Base-by-base conservation (phyloP, 768 basidiomycete genomes). In the Chalciporus pseudorubinellus region DNA sequence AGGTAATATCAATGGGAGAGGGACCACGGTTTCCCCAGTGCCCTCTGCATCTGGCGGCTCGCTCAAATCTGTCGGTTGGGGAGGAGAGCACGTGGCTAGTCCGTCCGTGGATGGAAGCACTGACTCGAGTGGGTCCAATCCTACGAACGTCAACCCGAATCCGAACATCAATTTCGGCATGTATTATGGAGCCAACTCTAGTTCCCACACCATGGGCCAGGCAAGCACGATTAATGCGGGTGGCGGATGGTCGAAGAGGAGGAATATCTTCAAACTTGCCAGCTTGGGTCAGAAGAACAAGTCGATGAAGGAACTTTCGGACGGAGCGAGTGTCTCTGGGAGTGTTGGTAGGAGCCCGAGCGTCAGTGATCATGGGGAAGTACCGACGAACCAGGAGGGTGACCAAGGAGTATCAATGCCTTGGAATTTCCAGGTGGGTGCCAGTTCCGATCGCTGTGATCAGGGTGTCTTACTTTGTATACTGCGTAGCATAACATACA, bases 381-480 rank as follows among this genome's bases (percentile, higher is more conserved):
- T 24, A 3, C 18, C 43, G 39, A 49, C 7, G 3, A 50, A 22
- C 5, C 20, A 56, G 3, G 61, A 60, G 1, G 80, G 78, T 6
- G 86, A 89, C 56, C 79, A 82, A 16, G 77, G 75, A 21, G 85
- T 90, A 39, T 83, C 85, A 0, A 55, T 72, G 54, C 88, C 88
- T 4, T 89, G 83, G 81, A 88, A 88, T 64, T 87, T 89, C 53
- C 84, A 85, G 77, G 85, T 82, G 62, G 41, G 61, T 44, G 12
- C 20, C 2, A 46, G 51, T 55, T 24, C 55, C 12, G 13, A 42
- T 24, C 1, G 19, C 4, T 26, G 34, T 46, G 0, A 8, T 19
- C 41, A 3, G 39, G 14, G 8, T 10, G 9, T 46, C 56, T 54
- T 8, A 58, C 45, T 24, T 39, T 38, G 45, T 18, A 28, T 38